Conservation (phyloP, 2,329 filamentous ascomycete species). For the Beauveria sp. region DNA sequence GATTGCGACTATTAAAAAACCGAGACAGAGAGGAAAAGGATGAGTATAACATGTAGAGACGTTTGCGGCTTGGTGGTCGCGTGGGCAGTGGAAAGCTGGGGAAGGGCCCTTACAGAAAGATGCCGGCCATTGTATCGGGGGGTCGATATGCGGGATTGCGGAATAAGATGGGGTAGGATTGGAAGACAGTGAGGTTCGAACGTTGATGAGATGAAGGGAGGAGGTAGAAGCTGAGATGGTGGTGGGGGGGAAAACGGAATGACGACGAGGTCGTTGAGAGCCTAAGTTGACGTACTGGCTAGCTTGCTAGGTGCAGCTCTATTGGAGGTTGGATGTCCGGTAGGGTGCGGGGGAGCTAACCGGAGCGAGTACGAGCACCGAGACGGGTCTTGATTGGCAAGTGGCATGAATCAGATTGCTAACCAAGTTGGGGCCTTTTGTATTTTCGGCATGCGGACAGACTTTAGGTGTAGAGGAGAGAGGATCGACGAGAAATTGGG, state of each 20-base stretch:
- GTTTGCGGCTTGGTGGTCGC: neutral
- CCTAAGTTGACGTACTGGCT: neutral
- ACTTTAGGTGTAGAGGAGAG: too few relatives aligned
- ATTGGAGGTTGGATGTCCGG: too few relatives aligned
- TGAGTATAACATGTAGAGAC: neutral
- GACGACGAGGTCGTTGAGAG: neutral
- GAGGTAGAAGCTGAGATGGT: neutral
- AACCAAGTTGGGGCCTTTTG: too few relatives aligned
- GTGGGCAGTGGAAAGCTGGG: neutral
- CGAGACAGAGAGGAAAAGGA: neutral
- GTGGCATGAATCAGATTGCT: too few relatives aligned
- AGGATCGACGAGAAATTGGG: too few relatives aligned
- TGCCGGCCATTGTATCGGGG: neutral
- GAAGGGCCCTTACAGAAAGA: neutral
- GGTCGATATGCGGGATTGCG: neutral
- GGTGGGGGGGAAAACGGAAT: neutral
- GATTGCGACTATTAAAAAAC: slow-evolving; percentile 27
- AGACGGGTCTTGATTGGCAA: too few relatives aligned
- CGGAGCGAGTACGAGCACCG: too few relatives aligned
- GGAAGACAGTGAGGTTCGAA: neutral
- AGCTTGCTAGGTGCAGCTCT: neutral
- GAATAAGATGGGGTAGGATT: neutral
- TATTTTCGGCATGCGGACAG: too few relatives aligned
- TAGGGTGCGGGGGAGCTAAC: too few relatives aligned
- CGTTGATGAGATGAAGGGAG: neutral